phyloP scores from a whole-genome alignment of 2,329 filamentous ascomycete species.

The Penicillium polonicum region DNA sequence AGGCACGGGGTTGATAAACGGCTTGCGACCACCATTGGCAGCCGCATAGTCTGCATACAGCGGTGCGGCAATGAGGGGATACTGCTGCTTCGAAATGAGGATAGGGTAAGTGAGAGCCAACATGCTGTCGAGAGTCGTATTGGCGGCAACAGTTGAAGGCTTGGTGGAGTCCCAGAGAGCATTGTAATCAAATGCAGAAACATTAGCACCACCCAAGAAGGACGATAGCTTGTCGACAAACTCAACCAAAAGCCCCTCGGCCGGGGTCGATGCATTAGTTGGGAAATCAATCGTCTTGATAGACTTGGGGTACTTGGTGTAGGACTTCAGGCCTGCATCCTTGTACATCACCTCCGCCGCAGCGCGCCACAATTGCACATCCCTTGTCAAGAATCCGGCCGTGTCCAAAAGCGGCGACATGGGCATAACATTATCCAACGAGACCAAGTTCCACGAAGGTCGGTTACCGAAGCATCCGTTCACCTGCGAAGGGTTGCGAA shows the following conservation, averaged over 20 bases:
- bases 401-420: constrained; percentile 47
- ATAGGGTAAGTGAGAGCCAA: background rate
- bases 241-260: background rate
- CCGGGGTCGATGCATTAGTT: background rate
- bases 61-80: background rate
- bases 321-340: constrained; percentile 30
- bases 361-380: constrained; percentile 26
- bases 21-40: background rate
- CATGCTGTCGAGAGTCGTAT: background rate
- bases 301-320: constrained; percentile 35
- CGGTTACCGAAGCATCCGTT: constrained; percentile 54
- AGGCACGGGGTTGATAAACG: background rate
- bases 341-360: constrained; percentile 48
- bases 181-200: background rate
- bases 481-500: constrained; percentile 49
- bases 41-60: background rate
- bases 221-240: background rate
- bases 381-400: constrained; percentile 41
- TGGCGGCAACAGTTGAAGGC: background rate
- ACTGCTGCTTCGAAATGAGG: background rate
- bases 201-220: background rate
- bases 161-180: background rate
- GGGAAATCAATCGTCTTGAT: background rate
- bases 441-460: constrained; percentile 43
- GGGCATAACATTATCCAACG: constrained; percentile 52